Conservation (phyloP, 306 rosid genomes). For the Abrus pulchellus region DNA sequence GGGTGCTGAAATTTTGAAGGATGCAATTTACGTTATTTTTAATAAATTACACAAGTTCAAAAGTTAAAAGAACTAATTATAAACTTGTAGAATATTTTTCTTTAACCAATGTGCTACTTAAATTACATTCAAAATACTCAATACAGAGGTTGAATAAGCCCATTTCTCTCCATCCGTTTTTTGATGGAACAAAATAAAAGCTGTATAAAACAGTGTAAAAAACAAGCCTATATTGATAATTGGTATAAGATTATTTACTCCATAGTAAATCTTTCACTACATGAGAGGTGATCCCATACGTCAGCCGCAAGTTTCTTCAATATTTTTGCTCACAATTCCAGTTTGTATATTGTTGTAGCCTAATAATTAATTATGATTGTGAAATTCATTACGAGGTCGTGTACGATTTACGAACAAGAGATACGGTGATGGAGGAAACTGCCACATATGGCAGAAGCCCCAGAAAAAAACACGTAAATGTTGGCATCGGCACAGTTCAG, state of each 20-base stretch:
- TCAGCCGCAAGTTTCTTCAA: not conserved
- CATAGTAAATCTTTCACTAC: not conserved
- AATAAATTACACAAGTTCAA: not conserved
- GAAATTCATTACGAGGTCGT: not conserved
- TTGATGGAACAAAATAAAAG: not conserved
- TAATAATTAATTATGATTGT: not conserved
- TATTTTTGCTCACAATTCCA: not conserved
- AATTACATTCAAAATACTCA: not conserved
- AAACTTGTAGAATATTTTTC: too few relatives aligned
- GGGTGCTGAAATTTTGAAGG: too few relatives aligned
- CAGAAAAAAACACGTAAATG: not conserved
- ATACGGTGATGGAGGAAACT: not conserved
- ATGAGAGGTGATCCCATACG: not conserved
- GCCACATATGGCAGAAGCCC: not conserved
- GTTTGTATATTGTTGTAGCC: not conserved
- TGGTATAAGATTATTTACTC: not conserved
- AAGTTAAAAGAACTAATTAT: not conserved
- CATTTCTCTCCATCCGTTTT: not conserved
- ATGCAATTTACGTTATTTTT: too few relatives aligned
- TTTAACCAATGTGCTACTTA: not conserved
- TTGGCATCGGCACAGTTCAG: not conserved
- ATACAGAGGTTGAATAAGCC: not conserved
- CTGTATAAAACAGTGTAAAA: not conserved
- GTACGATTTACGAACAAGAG: not conserved
- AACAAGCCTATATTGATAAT: constrained; percentile 1